Evolutionary conservation across 345 rosid genomes (phyloP).

Genomic region (Sisymbrium altissimum): DNA sequence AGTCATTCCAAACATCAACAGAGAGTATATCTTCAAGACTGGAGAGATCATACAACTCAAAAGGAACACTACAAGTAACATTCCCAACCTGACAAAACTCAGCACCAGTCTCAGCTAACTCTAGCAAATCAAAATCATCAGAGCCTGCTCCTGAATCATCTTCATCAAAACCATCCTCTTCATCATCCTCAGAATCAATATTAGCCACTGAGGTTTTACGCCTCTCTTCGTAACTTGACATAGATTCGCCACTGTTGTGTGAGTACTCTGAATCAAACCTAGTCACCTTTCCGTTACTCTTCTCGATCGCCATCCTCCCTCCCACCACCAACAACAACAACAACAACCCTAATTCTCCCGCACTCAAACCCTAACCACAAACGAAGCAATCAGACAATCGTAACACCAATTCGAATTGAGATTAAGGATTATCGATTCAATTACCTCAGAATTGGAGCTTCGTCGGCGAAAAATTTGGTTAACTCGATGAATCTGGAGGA

Average conservation of each 20-base stretch:
- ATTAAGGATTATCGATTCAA: neutral
- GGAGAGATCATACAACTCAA: slow-evolving; percentile 82
- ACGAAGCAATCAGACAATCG: neutral
- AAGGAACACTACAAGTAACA: slow-evolving; percentile 77
- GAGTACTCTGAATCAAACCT: slow-evolving; percentile 83
- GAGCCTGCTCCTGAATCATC: slow-evolving; percentile 98
- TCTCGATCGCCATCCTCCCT: slow-evolving; percentile 96
- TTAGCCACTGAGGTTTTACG: slow-evolving; percentile 49
- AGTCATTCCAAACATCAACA: slow-evolving; percentile 93
- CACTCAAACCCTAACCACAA: no score
- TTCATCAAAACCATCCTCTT: slow-evolving; percentile 68
- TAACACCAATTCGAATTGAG: slow-evolving; percentile 11
- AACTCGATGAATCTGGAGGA: slow-evolving; percentile 34
- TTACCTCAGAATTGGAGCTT: slow-evolving; percentile 38
- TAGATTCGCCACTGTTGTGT: slow-evolving; percentile 64
- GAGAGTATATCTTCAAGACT: slow-evolving; percentile 74
- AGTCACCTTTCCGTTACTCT: slow-evolving; percentile 73
- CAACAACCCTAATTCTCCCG: no score
- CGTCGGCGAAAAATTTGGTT: neutral
- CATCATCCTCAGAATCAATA: slow-evolving; percentile 53
- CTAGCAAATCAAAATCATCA: slow-evolving; percentile 92
- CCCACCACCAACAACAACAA: no score
- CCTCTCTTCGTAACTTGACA: slow-evolving; percentile 71
- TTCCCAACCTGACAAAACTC: slow-evolving; percentile 89
- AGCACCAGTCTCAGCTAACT: slow-evolving; percentile 80